Evolutionary conservation across 345 rosid species (phyloP).

Genomic region (Lenwebbia sp.): DNA sequence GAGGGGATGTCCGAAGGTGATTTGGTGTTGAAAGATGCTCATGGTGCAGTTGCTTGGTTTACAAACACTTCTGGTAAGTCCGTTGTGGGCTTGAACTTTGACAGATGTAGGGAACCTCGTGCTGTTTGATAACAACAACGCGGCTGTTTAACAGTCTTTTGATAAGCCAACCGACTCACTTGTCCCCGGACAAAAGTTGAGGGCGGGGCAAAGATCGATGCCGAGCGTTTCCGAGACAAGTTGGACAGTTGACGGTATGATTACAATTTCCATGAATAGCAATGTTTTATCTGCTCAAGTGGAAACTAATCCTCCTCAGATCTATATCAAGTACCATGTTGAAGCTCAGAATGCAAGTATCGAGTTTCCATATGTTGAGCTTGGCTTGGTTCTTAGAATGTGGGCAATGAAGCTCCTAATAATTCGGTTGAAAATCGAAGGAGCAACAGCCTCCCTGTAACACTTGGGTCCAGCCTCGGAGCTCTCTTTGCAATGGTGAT

Average conservation of each 20-base stretch:
- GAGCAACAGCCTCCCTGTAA: neutral
- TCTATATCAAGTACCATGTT: neutral
- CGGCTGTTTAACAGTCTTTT: slow-evolving; percentile 10
- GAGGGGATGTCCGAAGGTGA: neutral
- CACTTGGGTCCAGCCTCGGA: neutral
- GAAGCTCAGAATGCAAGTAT: rapidly evolving
- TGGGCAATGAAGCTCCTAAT: neutral
- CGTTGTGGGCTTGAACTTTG: neutral
- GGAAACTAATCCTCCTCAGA: neutral
- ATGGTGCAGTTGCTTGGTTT: slow-evolving; percentile 7
- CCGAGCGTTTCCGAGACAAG: neutral
- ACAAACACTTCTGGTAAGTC: neutral
- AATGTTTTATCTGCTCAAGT: neutral
- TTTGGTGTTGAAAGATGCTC: slow-evolving; percentile 6
- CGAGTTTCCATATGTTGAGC: neutral
- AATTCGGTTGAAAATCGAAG: neutral
- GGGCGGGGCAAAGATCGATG: neutral
- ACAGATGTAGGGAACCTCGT: slow-evolving; percentile 1
- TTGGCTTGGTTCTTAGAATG: neutral
- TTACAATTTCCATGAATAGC: neutral
- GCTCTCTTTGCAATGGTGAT: neutral
- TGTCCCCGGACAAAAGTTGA: slow-evolving; percentile 2
- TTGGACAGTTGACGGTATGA: neutral
- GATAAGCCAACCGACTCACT: slow-evolving; percentile 10
- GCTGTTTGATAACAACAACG: neutral